These are phyloP conservation scores for Coriolopsis trogii DNA, from an alignment of 1,284 basidiomycete species.

Conservation along the genomic window DNA sequence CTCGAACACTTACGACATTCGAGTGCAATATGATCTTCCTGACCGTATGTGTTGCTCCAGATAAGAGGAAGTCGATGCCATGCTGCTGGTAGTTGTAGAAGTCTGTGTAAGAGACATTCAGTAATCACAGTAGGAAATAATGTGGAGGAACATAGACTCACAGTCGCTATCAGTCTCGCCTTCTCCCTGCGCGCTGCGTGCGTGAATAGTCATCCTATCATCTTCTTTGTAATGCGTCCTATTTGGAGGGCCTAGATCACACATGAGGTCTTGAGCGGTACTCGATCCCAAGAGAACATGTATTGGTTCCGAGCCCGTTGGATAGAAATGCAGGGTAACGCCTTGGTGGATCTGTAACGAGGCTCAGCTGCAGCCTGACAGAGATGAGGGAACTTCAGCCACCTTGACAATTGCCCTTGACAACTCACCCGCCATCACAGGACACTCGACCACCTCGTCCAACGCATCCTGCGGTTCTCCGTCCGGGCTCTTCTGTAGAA, in stretches of 20 bases:
- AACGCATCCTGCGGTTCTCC: conserved; percentile 64
- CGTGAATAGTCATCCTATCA: conserved; percentile 82
- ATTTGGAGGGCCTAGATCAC: conserved; percentile 81
- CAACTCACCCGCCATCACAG: conserved; percentile 72
- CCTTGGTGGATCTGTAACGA: conserved; percentile 65
- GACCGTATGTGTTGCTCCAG: conserved; percentile 70
- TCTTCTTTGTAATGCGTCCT: conserved; percentile 86
- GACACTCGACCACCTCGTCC: conserved; percentile 65
- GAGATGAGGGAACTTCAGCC: not conserved
- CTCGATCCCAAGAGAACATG: conserved; percentile 76
- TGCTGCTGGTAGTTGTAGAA: conserved; percentile 94
- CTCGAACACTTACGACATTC: conserved; percentile 70
- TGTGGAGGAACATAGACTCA: conserved; percentile 8
- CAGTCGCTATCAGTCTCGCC: conserved; percentile 41
- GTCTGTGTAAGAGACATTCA: conserved; percentile 51
- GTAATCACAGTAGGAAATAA: not conserved
- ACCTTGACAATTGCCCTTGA: conserved; percentile 71
- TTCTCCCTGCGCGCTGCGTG: conserved; percentile 45
- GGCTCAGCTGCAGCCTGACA: not conserved
- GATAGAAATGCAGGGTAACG: conserved; percentile 68
- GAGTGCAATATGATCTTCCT: conserved; percentile 85
- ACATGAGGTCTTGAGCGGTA: conserved; percentile 77
- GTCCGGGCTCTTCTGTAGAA: conserved; percentile 65
- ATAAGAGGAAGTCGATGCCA: conserved; percentile 83
- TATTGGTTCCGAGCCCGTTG: conserved; percentile 52